phyloP scores from a whole-genome alignment of 169 alveolate species.

The Plasmodium blacklocki region DNA sequence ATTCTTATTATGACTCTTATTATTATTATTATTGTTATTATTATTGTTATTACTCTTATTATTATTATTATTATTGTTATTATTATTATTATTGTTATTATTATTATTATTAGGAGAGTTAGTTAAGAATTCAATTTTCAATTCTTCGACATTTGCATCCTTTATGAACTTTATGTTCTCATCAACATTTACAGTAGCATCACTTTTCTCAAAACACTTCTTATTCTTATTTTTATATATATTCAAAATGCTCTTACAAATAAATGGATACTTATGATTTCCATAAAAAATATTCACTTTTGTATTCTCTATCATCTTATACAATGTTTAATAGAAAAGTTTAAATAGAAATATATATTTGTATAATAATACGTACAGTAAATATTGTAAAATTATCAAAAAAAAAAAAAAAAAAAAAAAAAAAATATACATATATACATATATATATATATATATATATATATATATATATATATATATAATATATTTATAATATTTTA shows the following conservation, averaged over 20 bases:
- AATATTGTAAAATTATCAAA: no score
- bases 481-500: no score
- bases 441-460: no score
- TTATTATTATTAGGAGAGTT: background rate
- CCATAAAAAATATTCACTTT: conserved; percentile 65
- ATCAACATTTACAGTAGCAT: background rate
- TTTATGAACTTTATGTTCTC: conserved; percentile 24
- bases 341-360: no score
- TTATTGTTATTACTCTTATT: background rate
- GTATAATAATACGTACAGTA: no score
- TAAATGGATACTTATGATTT: conserved; percentile 48
- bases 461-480: no score
- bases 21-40: background rate
- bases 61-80: background rate
- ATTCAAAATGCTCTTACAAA: conserved; percentile 49
- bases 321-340: background rate
- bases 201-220: background rate
- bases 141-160: conserved; percentile 43
- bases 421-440: no score
- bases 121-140: conserved; percentile 58
- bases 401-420: no score
- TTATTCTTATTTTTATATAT: conserved; percentile 2
- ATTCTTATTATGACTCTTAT: background rate
- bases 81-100: background rate
- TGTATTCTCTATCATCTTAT: conserved; percentile 14